Evolutionary conservation across 2,329 filamentous ascomycete genomes (phyloP).

Genomic region (Amylocarpus encephaloides): DNA sequence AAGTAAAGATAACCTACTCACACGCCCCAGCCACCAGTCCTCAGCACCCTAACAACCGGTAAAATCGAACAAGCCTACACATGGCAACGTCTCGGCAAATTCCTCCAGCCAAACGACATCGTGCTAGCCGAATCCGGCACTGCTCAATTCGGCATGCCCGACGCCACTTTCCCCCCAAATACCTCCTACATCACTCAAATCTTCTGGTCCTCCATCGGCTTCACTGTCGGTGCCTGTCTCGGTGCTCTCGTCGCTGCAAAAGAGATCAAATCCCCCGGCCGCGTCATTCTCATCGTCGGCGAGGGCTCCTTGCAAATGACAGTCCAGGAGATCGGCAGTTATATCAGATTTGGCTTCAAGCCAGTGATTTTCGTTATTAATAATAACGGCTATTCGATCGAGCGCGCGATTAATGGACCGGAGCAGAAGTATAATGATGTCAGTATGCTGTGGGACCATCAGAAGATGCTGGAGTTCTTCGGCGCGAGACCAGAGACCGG

Average conservation of each 20-base stretch:
- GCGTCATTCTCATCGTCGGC: slow-evolving; percentile 53
- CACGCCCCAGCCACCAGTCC: slow-evolving; percentile 12
- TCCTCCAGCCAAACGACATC: slow-evolving; percentile 47
- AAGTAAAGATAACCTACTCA: neutral
- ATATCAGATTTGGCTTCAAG: slow-evolving; percentile 48
- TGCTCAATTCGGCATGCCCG: slow-evolving; percentile 46
- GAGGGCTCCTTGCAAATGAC: slow-evolving; percentile 63
- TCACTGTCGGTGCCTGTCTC: slow-evolving; percentile 51
- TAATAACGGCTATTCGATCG: slow-evolving; percentile 54
- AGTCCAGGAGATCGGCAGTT: slow-evolving; percentile 58
- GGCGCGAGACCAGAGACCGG: slow-evolving; percentile 38
- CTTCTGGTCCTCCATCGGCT: slow-evolving; percentile 55
- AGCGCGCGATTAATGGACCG: slow-evolving; percentile 50
- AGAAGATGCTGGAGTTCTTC: slow-evolving; percentile 43
- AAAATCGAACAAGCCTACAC: slow-evolving; percentile 43
- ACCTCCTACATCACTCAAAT: slow-evolving; percentile 43
- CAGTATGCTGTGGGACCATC: slow-evolving; percentile 45
- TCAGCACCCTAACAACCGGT: slow-evolving; percentile 23
- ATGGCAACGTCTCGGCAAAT: slow-evolving; percentile 40
- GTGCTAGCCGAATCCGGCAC: slow-evolving; percentile 54
- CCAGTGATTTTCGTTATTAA: slow-evolving; percentile 49
- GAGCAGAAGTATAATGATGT: slow-evolving; percentile 49
- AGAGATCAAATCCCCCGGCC: slow-evolving; percentile 36
- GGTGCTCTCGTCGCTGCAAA: slow-evolving; percentile 49
- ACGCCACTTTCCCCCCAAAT: slow-evolving; percentile 43